Conservation (phyloP, 2,329 filamentous ascomycete species). For the Plectosphaerella plurivora region DNA sequence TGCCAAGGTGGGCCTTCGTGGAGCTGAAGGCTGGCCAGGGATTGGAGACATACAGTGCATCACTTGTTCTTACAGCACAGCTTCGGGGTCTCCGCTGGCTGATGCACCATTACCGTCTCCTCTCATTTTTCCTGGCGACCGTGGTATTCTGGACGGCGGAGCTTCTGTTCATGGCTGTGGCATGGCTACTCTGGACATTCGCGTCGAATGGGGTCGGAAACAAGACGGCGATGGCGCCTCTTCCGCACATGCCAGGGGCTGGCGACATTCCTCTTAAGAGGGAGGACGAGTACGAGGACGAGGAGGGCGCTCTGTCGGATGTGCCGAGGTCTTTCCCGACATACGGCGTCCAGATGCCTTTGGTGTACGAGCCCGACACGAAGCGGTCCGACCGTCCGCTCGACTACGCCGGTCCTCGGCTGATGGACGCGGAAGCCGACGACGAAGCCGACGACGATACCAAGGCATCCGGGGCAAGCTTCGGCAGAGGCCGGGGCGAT, state of each 20-base stretch:
- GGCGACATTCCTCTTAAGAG: constrained; percentile 12
- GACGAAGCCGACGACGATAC: constrained; percentile 27
- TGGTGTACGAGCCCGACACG: constrained; percentile 35
- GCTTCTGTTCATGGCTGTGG: constrained; percentile 59
- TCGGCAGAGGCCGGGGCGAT: constrained; percentile 26
- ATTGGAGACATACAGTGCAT: constrained; percentile 72
- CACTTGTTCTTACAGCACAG: constrained; percentile 66
- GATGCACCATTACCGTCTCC: constrained; percentile 79
- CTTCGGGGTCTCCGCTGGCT: constrained; percentile 75
- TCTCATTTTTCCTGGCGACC: constrained; percentile 66
- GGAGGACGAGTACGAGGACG: constrained; percentile 25
- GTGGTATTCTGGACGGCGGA: constrained; percentile 73
- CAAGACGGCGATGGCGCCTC: not conserved
- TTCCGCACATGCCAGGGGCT: not conserved
- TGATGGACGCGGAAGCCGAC: constrained; percentile 36
- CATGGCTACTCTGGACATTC: constrained; percentile 53
- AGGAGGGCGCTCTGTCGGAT: constrained; percentile 29
- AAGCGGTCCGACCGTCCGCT: constrained; percentile 20
- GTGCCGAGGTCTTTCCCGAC: constrained; percentile 39
- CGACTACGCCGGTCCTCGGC: constrained; percentile 25
- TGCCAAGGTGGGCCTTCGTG: constrained; percentile 44
- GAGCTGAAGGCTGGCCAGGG: constrained; percentile 66
- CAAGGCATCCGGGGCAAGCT: constrained; percentile 8
- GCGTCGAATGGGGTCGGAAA: not conserved
- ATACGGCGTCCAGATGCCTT: constrained; percentile 31